phyloP scores from a whole-genome alignment of 2,329 filamentous ascomycete genomes.

The Geosmithia morbida region DNA sequence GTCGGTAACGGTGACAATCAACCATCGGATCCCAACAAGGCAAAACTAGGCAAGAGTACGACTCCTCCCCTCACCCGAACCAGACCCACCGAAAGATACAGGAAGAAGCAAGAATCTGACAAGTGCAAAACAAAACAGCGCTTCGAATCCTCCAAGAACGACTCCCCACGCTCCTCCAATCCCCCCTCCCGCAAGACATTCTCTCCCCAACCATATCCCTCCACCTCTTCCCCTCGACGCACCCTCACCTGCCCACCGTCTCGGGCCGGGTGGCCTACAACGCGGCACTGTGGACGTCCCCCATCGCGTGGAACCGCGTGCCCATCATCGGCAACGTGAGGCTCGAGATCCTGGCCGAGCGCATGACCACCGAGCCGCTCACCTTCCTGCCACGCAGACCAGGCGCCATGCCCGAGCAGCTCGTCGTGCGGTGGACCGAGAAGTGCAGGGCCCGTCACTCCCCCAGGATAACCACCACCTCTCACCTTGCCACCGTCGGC shows the following conservation, averaged over 20 bases:
- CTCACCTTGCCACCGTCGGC: not conserved
- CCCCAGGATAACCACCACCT: conserved; percentile 20
- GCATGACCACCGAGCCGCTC: conserved; percentile 54
- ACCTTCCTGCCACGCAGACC: conserved; percentile 30
- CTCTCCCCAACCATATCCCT: conserved; percentile 61
- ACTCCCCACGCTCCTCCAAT: conserved; percentile 52
- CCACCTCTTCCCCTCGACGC: conserved; percentile 59
- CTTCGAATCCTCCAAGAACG: conserved; percentile 50
- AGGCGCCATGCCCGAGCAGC: conserved; percentile 57
- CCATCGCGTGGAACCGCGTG: conserved; percentile 87
- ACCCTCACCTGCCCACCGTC: conserved; percentile 83
- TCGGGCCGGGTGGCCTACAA: conserved; percentile 82
- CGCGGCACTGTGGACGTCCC: conserved; percentile 89
- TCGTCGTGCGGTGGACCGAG: conserved; percentile 78
- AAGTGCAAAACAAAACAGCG: conserved; percentile 24
- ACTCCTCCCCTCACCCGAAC: not conserved
- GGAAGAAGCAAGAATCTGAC: not conserved
- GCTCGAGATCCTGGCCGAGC: conserved; percentile 76
- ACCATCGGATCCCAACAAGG: conserved; percentile 38
- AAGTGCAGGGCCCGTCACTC: conserved; percentile 13
- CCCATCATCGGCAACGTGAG: conserved; percentile 84
- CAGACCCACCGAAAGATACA: not conserved
- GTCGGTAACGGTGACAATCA: conserved; percentile 12
- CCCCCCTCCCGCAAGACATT: conserved; percentile 57
- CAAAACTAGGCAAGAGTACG: conserved; percentile 48